phyloP scores from a whole-genome alignment of 1,284 basidiomycete genomes.

The Termitomyces sp. region DNA sequence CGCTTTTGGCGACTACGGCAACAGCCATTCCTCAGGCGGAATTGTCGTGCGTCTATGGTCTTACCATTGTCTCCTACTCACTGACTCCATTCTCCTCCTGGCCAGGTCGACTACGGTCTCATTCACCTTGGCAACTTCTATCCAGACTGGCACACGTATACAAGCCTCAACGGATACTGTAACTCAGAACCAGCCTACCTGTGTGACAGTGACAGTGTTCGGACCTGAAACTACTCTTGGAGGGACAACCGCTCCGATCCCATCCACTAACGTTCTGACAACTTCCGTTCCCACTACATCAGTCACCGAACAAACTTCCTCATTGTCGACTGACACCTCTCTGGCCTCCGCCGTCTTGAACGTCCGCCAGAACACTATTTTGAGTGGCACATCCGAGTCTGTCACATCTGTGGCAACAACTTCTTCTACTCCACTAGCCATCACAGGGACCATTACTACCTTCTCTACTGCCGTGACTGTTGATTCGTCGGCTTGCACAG shows the following conservation, averaged over 20 bases:
- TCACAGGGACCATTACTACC: neutral
- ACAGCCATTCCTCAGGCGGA: slow-evolving; percentile 1
- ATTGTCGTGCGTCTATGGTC: neutral
- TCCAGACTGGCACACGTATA: neutral
- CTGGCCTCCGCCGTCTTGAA: neutral
- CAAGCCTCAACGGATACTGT: neutral
- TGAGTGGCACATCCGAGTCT: neutral
- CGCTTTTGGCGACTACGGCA: neutral
- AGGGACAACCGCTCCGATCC: neutral
- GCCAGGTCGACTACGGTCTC: neutral
- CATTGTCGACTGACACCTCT: neutral
- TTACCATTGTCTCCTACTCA: neutral
- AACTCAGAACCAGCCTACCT: neutral
- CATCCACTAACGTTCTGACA: neutral
- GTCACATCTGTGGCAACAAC: neutral
- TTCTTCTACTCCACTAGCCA: neutral
- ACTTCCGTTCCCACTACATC: neutral
- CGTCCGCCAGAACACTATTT: neutral
- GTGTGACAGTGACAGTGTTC: slow-evolving; percentile 2
- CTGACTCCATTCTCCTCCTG: neutral
- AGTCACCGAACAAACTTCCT: neutral
- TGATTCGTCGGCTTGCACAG: slow-evolving; percentile 3
- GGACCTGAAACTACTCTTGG: neutral
- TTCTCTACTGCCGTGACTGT: neutral
- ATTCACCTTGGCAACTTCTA: neutral